Evolutionary conservation across 441 rosid species (phyloP), one percentile per base, ranked within the genome.

Genomic region (Rhodomyrtus psidioides): DNA sequence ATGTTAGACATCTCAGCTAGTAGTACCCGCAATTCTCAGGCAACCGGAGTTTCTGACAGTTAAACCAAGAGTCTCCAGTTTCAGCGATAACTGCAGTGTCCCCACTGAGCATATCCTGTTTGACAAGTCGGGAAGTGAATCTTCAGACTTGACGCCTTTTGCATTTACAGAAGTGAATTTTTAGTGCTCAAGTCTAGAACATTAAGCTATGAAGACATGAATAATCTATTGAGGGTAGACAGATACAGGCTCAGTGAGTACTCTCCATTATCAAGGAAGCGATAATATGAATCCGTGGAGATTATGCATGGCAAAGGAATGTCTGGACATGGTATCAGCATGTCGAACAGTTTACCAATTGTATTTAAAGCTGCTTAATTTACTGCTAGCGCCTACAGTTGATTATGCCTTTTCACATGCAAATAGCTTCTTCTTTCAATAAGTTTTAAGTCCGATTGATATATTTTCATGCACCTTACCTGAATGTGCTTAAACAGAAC

Each of bases 1-100:
- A 74, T 42, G 24, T 42, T 23, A 34, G 51, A 74, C 23, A 74
- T 74, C 23, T 0, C 17, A 24, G 51, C 51, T 74, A 39, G 81
- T 1, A 21, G 81, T 65, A 86, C 88, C 88, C 85, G 59, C 88
- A 86, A 54, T 70, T 83, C 82, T 53, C 88, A 21, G 88, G 88
- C 51, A 86, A 53, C 30, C 85, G 65, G 74, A 86, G 88, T 30
- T 86, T 86, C 88, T 86, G 88, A 70, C 88, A 86, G 85, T 86
- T 86, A 57, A 86, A 86, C 88, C 88, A 86, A 23, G 88, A 86
- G 55, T 86, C 88, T 9, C 88, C 88, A 24, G 88, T 86, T 70
- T 86, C 88, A 4, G 88, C 83, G 4, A 86, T 86, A 27, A 86
- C 83, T 65, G 88, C 88, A 62, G 58, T 83, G 27, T 82, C 82